Percentiles rank a stretch among this genome's conserved stretches.
Conservation (phyloP, 352 stramenopile species). For the Phytopythium vexans region DNA sequence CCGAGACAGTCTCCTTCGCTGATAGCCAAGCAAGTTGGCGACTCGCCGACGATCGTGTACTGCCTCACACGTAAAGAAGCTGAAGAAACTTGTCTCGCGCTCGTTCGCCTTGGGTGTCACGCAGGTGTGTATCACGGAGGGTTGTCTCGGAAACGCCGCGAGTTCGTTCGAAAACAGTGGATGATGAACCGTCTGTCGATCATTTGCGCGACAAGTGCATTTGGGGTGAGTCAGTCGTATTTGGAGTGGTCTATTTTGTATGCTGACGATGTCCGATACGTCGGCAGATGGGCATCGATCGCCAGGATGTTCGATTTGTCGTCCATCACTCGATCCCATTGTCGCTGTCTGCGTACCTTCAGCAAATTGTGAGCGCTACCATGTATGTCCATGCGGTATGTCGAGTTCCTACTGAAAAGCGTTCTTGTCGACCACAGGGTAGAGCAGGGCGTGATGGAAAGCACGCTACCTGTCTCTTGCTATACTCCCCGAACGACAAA, state of each 20-base stretch:
- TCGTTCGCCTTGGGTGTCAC: slow-evolving; percentile 46
- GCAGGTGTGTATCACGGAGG: slow-evolving; percentile 76
- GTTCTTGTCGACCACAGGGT: slow-evolving; percentile 28
- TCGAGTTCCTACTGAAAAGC: neutral
- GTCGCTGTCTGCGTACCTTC: slow-evolving; percentile 62
- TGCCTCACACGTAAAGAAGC: slow-evolving; percentile 73
- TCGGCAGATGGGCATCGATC: slow-evolving; percentile 78
- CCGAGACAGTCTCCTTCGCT: slow-evolving; percentile 10
- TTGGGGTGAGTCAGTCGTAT: slow-evolving; percentile 40
- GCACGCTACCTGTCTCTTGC: slow-evolving; percentile 43
- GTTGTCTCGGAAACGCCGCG: slow-evolving; percentile 42
- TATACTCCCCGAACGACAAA: slow-evolving; percentile 62
- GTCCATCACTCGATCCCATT: slow-evolving; percentile 70
- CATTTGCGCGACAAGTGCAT: slow-evolving; percentile 77
- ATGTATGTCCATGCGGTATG: neutral
- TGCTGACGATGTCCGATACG: slow-evolving; percentile 1
- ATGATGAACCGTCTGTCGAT: slow-evolving; percentile 68
- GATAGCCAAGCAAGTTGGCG: slow-evolving; percentile 28
- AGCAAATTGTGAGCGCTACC: slow-evolving; percentile 64
- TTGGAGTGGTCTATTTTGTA: neutral
- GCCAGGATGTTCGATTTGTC: slow-evolving; percentile 69
- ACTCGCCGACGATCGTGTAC: slow-evolving; percentile 60
- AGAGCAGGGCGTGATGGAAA: slow-evolving; percentile 64
- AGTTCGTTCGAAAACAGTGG: slow-evolving; percentile 79
- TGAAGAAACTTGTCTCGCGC: slow-evolving; percentile 46